Conservation (phyloP, 352 stramenopile species). For the Pythium phragmitis region DNA sequence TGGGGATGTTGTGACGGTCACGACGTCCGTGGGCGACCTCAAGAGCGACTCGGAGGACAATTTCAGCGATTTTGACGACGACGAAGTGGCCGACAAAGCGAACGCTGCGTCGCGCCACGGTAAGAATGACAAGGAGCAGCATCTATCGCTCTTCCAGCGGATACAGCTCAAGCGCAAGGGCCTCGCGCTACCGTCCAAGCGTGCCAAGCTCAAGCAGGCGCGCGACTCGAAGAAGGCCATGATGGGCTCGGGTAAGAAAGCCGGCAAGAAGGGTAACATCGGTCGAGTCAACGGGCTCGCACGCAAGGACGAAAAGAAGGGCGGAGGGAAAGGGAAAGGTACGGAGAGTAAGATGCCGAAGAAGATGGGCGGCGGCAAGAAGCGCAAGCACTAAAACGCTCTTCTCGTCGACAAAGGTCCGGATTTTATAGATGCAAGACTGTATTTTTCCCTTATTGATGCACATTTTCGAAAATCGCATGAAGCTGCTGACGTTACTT, state of each 20-base stretch:
- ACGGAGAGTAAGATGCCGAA: constrained; percentile 15
- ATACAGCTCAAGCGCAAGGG: constrained; percentile 86
- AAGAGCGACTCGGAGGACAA: constrained; percentile 77
- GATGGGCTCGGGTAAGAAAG: constrained; percentile 47
- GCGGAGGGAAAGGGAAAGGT: constrained; percentile 12
- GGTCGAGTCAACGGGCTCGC: constrained; percentile 27
- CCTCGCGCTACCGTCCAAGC: constrained; percentile 78
- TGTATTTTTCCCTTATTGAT: constrained; percentile 6
- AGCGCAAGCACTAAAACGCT: constrained; percentile 16
- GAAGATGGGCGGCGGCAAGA: constrained; percentile 20
- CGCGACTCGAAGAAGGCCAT: constrained; percentile 69
- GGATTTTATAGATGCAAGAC: constrained; percentile 2
- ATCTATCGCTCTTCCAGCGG: constrained; percentile 84
- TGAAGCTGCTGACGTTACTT: constrained; percentile 45
- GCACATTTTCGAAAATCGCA: not conserved
- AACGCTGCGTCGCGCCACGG: constrained; percentile 12
- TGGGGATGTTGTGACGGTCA: constrained; percentile 85
- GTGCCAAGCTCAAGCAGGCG: constrained; percentile 80
- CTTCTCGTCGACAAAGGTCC: too few species aligned
- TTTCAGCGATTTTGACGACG: constrained; percentile 45
- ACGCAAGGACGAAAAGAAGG: constrained; percentile 20
- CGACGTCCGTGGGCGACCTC: constrained; percentile 74
- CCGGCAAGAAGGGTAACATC: constrained; percentile 37
- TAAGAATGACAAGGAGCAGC: constrained; percentile 47
- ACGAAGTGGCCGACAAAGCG: constrained; percentile 36